A percentile compares a stretch with the other conserved stretches of the same genome.
phyloP scores from a whole-genome alignment of 768 basidiomycete genomes.

The Boletales sp. region DNA sequence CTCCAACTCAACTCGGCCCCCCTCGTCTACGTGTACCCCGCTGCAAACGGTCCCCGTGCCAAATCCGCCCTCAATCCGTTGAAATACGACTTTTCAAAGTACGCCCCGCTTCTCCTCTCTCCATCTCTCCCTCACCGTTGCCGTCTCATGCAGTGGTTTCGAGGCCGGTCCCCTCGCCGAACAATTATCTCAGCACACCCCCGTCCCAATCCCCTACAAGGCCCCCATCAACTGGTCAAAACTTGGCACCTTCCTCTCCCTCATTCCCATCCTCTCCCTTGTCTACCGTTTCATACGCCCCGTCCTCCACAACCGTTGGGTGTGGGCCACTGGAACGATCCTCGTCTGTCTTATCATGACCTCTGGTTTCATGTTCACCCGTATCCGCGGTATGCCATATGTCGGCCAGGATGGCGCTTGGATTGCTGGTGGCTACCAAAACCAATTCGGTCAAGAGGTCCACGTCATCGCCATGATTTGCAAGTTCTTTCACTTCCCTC shows the following conservation, averaged over 20 bases:
- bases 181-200: conserved; percentile 70
- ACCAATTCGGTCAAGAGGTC: conserved; percentile 90
- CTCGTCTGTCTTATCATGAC: conserved; percentile 78
- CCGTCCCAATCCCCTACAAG: conserved; percentile 76
- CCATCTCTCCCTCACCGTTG: background rate
- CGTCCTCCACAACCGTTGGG: conserved; percentile 68
- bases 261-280: conserved; percentile 46
- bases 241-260: conserved; percentile 43
- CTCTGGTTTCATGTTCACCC: conserved; percentile 94
- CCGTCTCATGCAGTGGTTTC: conserved; percentile 61
- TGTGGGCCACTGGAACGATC: conserved; percentile 66
- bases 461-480: conserved; percentile 84
- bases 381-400: conserved; percentile 80
- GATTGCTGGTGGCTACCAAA: conserved; percentile 87
- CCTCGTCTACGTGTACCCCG: conserved; percentile 70
- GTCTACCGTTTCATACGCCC: conserved; percentile 60
- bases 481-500: conserved; percentile 40
- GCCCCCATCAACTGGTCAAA: conserved; percentile 73
- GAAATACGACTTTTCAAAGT: conserved; percentile 80
- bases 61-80: conserved; percentile 49
- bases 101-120: conserved; percentile 20
- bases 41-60: conserved; percentile 66
- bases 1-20: conserved; percentile 83
- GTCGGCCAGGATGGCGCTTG: conserved; percentile 61
- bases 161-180: conserved; percentile 73